A percentile compares a stretch with the other conserved stretches of the same genome.
Conservation (phyloP, 208 protist species). For the Acanthamoeba rhysodes region DNA sequence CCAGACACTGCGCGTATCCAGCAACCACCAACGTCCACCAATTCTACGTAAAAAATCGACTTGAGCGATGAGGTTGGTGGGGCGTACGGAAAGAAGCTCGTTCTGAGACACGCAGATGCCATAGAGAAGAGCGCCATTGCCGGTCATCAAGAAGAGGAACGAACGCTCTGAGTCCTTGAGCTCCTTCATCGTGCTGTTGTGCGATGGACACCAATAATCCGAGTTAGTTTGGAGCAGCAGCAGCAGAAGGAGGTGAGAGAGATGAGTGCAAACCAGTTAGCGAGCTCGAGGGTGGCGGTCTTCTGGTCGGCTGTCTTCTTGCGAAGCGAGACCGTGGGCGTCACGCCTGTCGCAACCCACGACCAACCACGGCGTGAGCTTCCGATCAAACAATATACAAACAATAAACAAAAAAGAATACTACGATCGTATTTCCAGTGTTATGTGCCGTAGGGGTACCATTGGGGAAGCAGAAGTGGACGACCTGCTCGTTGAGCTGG, state of each 20-base stretch:
- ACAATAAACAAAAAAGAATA: too few relatives aligned
- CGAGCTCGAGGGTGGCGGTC: not conserved
- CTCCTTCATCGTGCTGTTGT: constrained; percentile 17
- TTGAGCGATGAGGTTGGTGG: too few relatives aligned
- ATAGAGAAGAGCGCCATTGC: constrained; percentile 13
- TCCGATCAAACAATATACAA: too few relatives aligned
- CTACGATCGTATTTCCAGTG: too few relatives aligned
- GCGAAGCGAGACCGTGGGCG: not conserved
- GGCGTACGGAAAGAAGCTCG: constrained; percentile 50
- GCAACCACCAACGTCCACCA: not conserved
- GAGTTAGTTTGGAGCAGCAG: too few relatives aligned
- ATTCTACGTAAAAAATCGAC: too few relatives aligned
- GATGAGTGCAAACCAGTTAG: not conserved
- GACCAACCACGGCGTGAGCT: too few relatives aligned
- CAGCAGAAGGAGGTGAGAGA: not conserved
- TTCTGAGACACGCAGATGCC: constrained; percentile 53
- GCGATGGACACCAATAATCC: too few relatives aligned
- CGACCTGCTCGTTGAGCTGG: constrained; percentile 52
- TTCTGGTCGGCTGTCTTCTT: constrained; percentile 25
- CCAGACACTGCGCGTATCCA: not conserved
- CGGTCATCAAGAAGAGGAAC: constrained; percentile 65
- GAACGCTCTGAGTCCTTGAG: constrained; percentile 38
- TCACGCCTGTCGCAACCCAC: not conserved
- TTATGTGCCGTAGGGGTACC: not conserved
- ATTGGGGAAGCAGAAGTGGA: constrained; percentile 48